phyloP scores from a whole-genome alignment of 768 basidiomycete species.

The Tephrocybe sp. region DNA sequence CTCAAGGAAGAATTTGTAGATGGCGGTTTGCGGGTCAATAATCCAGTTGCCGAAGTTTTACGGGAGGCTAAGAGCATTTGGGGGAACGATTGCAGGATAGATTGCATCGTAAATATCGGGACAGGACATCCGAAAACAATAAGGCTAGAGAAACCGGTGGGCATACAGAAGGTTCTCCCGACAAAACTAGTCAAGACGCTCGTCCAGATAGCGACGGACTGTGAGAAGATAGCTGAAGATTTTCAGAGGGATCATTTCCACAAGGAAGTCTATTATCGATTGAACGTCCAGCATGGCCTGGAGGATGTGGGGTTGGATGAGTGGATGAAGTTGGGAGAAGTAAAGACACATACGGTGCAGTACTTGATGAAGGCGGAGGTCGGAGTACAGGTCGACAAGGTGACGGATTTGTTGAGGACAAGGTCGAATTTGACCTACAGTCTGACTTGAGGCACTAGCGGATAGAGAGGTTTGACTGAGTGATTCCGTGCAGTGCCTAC shows the following conservation, averaged over 20 bases:
- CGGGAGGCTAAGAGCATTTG: conserved; percentile 1
- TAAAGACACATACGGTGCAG: conserved; percentile 7
- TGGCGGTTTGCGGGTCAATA: conserved; percentile 16
- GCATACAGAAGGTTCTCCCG: background rate
- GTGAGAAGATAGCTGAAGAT: conserved; percentile 3
- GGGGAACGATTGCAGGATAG: background rate
- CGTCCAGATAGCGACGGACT: conserved; percentile 4
- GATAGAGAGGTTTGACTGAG: no score
- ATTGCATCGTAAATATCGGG: conserved; percentile 10
- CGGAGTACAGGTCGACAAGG: background rate
- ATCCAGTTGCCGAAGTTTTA: conserved; percentile 4
- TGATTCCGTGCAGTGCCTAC: no score
- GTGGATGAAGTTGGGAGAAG: conserved; percentile 9
- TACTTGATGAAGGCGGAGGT: background rate
- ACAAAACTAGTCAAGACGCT: background rate
- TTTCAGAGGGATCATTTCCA: background rate
- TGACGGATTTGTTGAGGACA: background rate
- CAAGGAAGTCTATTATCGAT: conserved; percentile 2
- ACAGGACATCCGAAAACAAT: conserved; percentile 2
- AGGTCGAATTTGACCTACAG: no score
- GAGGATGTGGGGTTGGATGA: conserved; percentile 6
- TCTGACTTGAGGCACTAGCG: no score
- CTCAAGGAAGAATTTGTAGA: conserved; percentile 12
- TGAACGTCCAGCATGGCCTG: conserved; percentile 15
- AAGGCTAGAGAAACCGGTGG: background rate